Percentiles rank a stretch among this genome's conserved stretches.
These are phyloP conservation scores for Phialophora macrospora DNA, from an alignment of 2,329 filamentous ascomycete genomes.

Conservation along the genomic window DNA sequence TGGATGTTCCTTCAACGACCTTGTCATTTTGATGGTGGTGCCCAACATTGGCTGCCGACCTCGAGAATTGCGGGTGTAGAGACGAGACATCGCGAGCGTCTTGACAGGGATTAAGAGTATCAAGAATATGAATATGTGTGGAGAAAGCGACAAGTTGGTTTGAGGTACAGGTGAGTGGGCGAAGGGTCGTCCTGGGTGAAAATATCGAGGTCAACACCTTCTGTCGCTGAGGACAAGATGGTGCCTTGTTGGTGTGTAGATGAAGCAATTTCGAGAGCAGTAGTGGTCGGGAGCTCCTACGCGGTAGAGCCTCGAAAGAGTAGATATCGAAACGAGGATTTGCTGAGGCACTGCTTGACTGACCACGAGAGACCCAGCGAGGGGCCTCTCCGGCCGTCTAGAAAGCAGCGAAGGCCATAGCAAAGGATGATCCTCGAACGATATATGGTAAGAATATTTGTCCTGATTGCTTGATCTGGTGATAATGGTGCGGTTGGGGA, in stretches of 20 bases:
- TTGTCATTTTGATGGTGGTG: constrained; percentile 25
- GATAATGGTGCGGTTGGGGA: constrained; percentile 25
- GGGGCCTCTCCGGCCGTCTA: constrained; percentile 76
- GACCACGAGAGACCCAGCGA: constrained; percentile 30
- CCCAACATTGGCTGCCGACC: constrained; percentile 35
- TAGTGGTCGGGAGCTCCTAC: constrained; percentile 42
- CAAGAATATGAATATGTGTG: neutral
- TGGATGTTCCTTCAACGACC: constrained; percentile 26
- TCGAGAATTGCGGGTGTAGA: constrained; percentile 31
- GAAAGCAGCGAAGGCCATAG: constrained; percentile 83
- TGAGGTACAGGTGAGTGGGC: constrained; percentile 21
- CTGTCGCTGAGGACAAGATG: constrained; percentile 35
- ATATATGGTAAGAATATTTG: constrained; percentile 58
- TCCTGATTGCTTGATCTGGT: constrained; percentile 16
- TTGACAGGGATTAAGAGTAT: neutral
- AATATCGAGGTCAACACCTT: constrained; percentile 36
- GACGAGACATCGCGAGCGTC: constrained; percentile 31
- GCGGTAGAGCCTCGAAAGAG: constrained; percentile 51
- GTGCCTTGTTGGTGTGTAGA: constrained; percentile 47
- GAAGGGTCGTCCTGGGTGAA: constrained; percentile 27
- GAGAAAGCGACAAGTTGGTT: constrained; percentile 15
- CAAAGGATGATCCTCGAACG: constrained; percentile 69
- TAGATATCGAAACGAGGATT: constrained; percentile 52
- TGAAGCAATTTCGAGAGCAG: constrained; percentile 66
- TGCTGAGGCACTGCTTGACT: constrained; percentile 31